These are phyloP conservation scores for Debaryomycetaceae sp. DNA, from an alignment of 1,139 yeast species.

Conservation along the genomic window DNA sequence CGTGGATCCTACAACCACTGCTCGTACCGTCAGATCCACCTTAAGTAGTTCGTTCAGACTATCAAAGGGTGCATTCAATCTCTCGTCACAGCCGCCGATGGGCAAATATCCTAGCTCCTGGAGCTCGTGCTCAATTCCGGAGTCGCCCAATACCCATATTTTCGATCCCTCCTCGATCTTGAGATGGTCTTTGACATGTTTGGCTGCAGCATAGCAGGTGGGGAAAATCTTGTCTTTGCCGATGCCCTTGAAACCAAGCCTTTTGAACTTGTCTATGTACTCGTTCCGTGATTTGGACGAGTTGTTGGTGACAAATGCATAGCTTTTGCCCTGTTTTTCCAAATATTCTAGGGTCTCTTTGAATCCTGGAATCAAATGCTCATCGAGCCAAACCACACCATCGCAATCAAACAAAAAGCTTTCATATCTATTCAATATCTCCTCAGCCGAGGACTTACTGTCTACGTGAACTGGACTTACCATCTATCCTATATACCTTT, in stretches of 20 bases:
- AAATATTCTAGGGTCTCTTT: conserved; percentile 61
- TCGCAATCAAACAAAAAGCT: conserved; percentile 91
- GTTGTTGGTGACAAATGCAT: conserved; percentile 40
- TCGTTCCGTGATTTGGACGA: conserved; percentile 34
- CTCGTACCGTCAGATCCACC: conserved; percentile 38
- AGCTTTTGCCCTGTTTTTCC: conserved; percentile 30
- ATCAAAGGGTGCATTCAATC: conserved; percentile 28
- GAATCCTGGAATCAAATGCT: conserved; percentile 66
- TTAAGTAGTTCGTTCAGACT: conserved; percentile 44
- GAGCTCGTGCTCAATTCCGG: conserved; percentile 76
- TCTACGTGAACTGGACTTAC: background rate
- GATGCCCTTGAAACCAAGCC: conserved; percentile 29
- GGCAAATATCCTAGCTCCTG: conserved; percentile 62
- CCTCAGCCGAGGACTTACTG: conserved; percentile 43
- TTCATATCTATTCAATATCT: conserved; percentile 63
- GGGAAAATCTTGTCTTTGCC: conserved; percentile 31
- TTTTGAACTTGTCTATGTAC: conserved; percentile 30
- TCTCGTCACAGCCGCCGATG: conserved; percentile 67
- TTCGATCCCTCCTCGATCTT: conserved; percentile 39
- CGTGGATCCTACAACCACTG: conserved; percentile 42
- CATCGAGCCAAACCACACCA: conserved; percentile 90
- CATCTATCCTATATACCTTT: background rate
- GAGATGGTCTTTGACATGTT: conserved; percentile 19
- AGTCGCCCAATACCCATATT: conserved; percentile 83
- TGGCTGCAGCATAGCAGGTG: conserved; percentile 37